These are phyloP conservation scores for Fremontodendron californicum DNA, from an alignment of 345 rosid species.

Conservation along the genomic window DNA sequence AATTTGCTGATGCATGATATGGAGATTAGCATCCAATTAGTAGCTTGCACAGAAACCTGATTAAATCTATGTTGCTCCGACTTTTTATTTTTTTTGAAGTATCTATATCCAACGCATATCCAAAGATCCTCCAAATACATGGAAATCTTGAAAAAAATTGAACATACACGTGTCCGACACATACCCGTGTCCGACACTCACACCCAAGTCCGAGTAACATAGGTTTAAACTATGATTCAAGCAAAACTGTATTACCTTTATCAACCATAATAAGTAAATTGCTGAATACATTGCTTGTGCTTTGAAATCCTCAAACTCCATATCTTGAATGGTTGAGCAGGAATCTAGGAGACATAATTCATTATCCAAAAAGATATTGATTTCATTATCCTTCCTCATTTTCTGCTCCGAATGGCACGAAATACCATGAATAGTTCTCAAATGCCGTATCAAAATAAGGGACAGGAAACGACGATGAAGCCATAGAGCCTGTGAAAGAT, in stretches of 20 bases:
- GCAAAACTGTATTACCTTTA: slow-evolving; percentile 43
- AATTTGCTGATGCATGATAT: slow-evolving; percentile 42
- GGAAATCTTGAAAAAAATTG: too few species aligned
- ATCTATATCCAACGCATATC: too few species aligned
- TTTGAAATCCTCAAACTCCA: slow-evolving; percentile 56
- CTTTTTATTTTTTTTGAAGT: too few species aligned
- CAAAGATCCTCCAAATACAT: too few species aligned
- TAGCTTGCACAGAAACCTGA: not conserved
- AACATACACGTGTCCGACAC: too few species aligned
- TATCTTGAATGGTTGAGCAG: slow-evolving; percentile 47
- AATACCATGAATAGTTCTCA: slow-evolving; percentile 13
- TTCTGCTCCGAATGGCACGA: slow-evolving; percentile 20
- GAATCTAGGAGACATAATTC: slow-evolving; percentile 53
- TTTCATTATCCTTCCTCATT: slow-evolving; percentile 20
- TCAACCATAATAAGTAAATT: slow-evolving; percentile 60
- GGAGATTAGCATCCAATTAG: slow-evolving; percentile 2
- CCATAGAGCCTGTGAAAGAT: slow-evolving; percentile 65
- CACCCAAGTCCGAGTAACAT: too few species aligned
- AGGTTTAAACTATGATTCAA: not conserved
- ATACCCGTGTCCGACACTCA: too few species aligned
- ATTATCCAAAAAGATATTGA: slow-evolving; percentile 41
- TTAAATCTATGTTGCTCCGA: too few species aligned
- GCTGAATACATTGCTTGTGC: slow-evolving; percentile 61
- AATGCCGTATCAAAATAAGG: slow-evolving; percentile 45
- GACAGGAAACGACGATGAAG: slow-evolving; percentile 78